Base-by-base conservation (phyloP, 257 asterid species). In the Solanum microdontum region DNA sequence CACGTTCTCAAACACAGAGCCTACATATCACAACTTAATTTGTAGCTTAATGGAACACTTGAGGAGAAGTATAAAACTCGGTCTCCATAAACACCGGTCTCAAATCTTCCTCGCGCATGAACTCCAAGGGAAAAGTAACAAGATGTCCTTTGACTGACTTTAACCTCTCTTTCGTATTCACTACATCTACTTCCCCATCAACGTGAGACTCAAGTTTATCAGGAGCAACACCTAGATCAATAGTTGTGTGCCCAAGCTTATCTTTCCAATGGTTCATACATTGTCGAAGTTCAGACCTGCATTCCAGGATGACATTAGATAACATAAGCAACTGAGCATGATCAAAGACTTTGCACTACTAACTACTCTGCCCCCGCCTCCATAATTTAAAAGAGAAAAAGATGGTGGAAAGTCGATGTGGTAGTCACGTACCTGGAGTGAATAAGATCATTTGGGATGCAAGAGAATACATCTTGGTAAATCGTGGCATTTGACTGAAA, bases 191-290 rank as follows among this genome's bases (percentile, higher is more conserved):
- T 87, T 90, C 87, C 26, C 95, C 95, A 70, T 94, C 87, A 87
- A 92, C 87, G 17, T 73, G 60, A 58, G 37, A 11, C 88, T 95
- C 97, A 21, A 92, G 89, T 84, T 91, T 92, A 37, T 90, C 92
- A 3, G 98, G 94, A 79, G 98, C 98, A 86, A 95, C 96, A 43
- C 99, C 99, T 43, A 97, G 92, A 93, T 97, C 99, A 11, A 93
- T 95, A 23, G 98, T 97, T 13, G 96, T 95, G 94, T 95, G 94
- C 77, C 89, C 92, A 36, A 94, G 94, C 91, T 92, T 94, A 92
- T 94, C 97, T 88, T 93, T 97, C 94, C 94, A 93, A 33, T 93
- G 91, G 88, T 87, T 89, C 97, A 90, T 89, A 80, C 96, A 92
- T 91, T 94, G 98, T 92, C 98, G 93, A 37, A 97, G 94, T 43